Evolutionary conservation across 2,329 filamentous ascomycete species (phyloP).

Genomic region (Beauveria australis): DNA sequence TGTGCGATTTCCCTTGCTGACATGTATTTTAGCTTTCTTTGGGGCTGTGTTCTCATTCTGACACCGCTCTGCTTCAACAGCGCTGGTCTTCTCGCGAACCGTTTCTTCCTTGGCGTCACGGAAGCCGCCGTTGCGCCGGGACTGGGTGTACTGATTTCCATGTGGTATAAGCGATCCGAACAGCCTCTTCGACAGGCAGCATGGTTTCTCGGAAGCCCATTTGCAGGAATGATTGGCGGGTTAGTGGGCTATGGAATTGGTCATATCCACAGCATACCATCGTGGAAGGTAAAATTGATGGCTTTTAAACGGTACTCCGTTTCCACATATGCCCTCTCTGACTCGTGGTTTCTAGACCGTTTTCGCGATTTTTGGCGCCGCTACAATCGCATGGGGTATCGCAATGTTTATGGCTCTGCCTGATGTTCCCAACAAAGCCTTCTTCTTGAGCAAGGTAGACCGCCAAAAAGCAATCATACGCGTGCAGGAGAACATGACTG

Average conservation of each 20-base stretch:
- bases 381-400: slow-evolving; percentile 5
- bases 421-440: slow-evolving; percentile 19
- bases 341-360: not conserved
- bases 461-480: slow-evolving; percentile 21
- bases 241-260: slow-evolving; percentile 21
- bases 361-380: slow-evolving; percentile 10
- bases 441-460: slow-evolving; percentile 21
- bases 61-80: slow-evolving; percentile 25
- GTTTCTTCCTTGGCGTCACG: slow-evolving; percentile 25
- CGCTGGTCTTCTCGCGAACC: slow-evolving; percentile 21
- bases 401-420: slow-evolving; percentile 16
- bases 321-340: not conserved
- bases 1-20: not conserved
- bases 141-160: slow-evolving; percentile 22
- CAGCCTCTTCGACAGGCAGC: slow-evolving; percentile 21
- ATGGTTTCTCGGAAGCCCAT: slow-evolving; percentile 22
- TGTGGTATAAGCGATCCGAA: slow-evolving; percentile 28
- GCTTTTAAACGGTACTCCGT: too few relatives aligned
- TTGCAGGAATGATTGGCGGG: slow-evolving; percentile 19
- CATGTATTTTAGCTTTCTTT: slow-evolving; percentile 15
- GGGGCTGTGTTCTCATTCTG: slow-evolving; percentile 34
- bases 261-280: slow-evolving; percentile 12
- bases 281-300: slow-evolving; percentile 6
- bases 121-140: slow-evolving; percentile 25
- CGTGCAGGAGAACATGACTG: slow-evolving; percentile 26